Evolutionary conservation across 2,329 filamentous ascomycete species (phyloP), one percentile per base, ranked within the genome.

Genomic region (Pyrenophora graminea): DNA sequence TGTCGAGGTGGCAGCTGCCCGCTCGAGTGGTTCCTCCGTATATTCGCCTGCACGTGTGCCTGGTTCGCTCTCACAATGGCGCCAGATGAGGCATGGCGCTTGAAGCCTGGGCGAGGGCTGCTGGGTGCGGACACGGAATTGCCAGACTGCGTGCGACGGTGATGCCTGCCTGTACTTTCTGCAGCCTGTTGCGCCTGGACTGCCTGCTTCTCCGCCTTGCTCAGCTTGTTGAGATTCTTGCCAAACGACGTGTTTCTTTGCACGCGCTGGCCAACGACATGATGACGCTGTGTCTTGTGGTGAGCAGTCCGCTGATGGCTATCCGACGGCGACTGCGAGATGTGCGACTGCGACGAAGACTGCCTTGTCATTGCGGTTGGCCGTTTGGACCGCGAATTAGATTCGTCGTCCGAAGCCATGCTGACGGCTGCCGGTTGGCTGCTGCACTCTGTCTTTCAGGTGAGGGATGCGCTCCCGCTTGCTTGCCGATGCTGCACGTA

Each of bases 11-110:
- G 67, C 43, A 80, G 69, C 51, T 79, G 76, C 13, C 76, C 74
- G 63, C 77, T 78, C 23, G 75, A 78, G 51, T 74, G 68, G 54
- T 76, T 76, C 59, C 73, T 75, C 63, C 70, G 71, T 51, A 77
- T 58, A 19, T 62, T 64, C 6, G 63, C 60, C 36, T 72, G 67
- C 12, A 65, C 64, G 38, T 74, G 68, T 21, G 66, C 64, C 41
- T 68, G 69, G 30, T 59, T 55, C 31, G 55, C 62, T 40, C 70
- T 63, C 62, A 72, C 60, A 51, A 76, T 64, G 56, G 62, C 71
- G 52, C 71, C 67, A 21, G 72, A 70, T 25, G 73, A 76, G 15
- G 72, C 70, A 70, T 76, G 76, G 62, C 74, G 74, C 69, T 76
- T 76, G 63, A 73, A 68, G 56, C 66, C 63, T 9, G 73, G 74